Evolutionary conservation across 352 stramenopile genomes (phyloP).

Genomic region (Paralagenidium karlingii): DNA sequence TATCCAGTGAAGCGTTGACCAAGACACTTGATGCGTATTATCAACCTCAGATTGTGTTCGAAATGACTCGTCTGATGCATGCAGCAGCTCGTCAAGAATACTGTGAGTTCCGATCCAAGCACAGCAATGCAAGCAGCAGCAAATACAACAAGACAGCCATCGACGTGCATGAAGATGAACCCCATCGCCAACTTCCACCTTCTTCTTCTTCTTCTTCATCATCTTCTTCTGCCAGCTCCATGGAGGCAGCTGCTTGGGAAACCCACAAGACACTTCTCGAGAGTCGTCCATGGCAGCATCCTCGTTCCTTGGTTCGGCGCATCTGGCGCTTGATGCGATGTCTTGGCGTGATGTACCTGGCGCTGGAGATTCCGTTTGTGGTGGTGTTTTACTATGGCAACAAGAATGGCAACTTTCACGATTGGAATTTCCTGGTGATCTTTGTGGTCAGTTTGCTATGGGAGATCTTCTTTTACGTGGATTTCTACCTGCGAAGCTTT

Average conservation of each 20-base stretch:
- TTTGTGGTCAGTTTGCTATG: conserved; percentile 6
- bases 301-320: conserved; percentile 6
- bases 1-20: conserved; percentile 4
- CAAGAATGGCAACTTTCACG: conserved; percentile 1
- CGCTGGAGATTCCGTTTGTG: conserved; percentile 16
- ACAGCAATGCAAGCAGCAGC: conserved; percentile 7
- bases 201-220: no score
- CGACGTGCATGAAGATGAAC: no score
- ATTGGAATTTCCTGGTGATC: conserved; percentile 7
- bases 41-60: no score
- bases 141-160: conserved; percentile 8
- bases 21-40: conserved; percentile 9
- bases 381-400: conserved; percentile 15
- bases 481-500: conserved; percentile 8
- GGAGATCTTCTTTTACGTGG: conserved; percentile 11
- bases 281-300: conserved; percentile 4
- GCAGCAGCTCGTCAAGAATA: no score
- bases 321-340: conserved; percentile 9
- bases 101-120: conserved; percentile 1
- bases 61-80: no score
- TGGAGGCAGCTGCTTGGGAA: no score
- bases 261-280: no score
- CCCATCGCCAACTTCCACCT: no score
- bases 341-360: conserved; percentile 13
- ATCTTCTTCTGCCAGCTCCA: no score